Base-by-base conservation (phyloP, 306 rosid genomes). In the Nissolia schottii region DNA sequence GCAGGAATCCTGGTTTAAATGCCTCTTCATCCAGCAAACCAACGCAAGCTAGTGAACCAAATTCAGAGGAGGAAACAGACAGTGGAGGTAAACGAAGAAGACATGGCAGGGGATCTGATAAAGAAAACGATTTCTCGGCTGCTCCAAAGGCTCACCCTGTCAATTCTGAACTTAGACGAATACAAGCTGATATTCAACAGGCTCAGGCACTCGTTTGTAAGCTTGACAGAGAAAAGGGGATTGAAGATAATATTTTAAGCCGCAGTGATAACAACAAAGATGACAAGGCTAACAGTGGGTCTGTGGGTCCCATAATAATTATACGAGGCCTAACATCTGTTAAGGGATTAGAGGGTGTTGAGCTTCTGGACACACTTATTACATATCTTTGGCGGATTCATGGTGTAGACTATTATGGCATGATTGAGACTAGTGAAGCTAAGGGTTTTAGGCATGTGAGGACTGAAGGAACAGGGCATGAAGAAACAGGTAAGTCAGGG, bases 371-470 rank as follows among this genome's bases (percentile, higher is more conserved):
- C 81, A 89, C 97, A 14, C 93, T 95, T 71, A 54, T 86, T 45
- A 95, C 99, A 12, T 95, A 91, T 84, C 93, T 95, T 43, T 95
- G 99, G 99, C 93, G 89, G 67, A 87, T 91, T 71, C 99, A 95
- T 75, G 97, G 97, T 24, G 67, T 89, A 50, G 97, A 95, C 90
- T 95, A 95, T 77, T 95, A 95, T 82, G 99, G 99, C 48, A 82
- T 91, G 96, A 80, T 81, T 82, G 99, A 95, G 83, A 82, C 89
- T 54, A 84, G 70, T 54, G 99, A 91, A 15, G 88, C 93, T 22
- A 91, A 91, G 85, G 96, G 97, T 67, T 87, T 91, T 51, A 85
- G 97, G 76, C 97, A 95, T 81, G 96, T 89, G 73, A 89, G 99
- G 76, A 87, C 79, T 3, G 96, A 87, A 54, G 91, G 83, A 34